A percentile compares a stretch with the other conserved stretches of the same genome.
Evolutionary conservation across 2,329 filamentous ascomycete genomes (phyloP).

Genomic region (Verticillium klebahnii): DNA sequence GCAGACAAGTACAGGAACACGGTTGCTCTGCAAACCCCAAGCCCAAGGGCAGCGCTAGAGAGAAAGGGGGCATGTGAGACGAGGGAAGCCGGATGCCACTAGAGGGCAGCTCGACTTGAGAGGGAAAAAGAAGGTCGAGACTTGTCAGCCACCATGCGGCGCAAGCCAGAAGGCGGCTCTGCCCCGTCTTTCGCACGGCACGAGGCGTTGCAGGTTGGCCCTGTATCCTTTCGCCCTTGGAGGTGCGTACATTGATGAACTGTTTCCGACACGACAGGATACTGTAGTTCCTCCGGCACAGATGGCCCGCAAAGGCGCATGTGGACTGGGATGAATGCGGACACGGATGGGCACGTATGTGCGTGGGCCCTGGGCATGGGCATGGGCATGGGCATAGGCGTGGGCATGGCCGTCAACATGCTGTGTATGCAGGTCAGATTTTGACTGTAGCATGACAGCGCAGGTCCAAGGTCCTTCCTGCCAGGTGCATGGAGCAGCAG

Average conservation of each 20-base stretch:
- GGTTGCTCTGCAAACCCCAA: neutral
- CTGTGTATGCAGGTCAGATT: neutral
- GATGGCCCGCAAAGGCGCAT: neutral
- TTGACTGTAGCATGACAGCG: neutral
- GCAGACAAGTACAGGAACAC: neutral
- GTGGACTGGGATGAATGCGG: neutral
- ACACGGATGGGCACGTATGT: neutral
- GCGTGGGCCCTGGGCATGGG: neutral
- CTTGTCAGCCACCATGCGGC: too few relatives aligned
- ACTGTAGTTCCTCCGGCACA: neutral
- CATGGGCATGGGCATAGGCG: neutral
- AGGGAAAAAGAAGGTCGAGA: neutral
- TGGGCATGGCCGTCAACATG: neutral
- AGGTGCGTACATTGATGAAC: too few relatives aligned
- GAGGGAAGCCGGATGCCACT: neutral
- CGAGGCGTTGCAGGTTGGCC: too few relatives aligned
- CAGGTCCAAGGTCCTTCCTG: neutral
- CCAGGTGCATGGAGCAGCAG: too few relatives aligned
- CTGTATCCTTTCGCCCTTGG: too few relatives aligned
- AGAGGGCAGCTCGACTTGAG: neutral
- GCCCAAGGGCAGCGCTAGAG: neutral
- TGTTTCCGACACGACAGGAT: too few relatives aligned
- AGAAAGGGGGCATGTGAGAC: constrained; percentile 3
- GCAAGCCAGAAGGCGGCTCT: neutral
- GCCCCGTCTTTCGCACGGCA: too few relatives aligned